These are phyloP conservation scores for Coleophoma crateriformis DNA, from an alignment of 2,329 filamentous ascomycete species.

Conservation along the genomic window DNA sequence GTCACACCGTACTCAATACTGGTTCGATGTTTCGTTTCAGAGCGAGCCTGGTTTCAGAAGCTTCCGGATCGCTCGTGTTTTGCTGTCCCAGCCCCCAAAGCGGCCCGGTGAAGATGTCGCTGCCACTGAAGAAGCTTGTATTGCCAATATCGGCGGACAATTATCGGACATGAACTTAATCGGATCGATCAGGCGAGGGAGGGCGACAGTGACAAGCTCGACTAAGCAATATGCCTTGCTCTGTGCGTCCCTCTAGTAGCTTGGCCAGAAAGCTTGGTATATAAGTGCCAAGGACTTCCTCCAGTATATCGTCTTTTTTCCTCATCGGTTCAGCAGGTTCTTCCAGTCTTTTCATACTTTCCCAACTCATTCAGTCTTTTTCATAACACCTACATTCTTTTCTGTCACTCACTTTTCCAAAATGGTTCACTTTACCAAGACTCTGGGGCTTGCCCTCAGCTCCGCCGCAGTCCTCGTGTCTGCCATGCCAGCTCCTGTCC, in stretches of 20 bases:
- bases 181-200: no score
- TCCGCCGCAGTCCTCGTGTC: constrained; percentile 12
- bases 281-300: neutral
- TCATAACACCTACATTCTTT: constrained; percentile 4
- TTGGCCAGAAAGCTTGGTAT: neutral
- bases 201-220: neutral
- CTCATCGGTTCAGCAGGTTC: constrained; percentile 1
- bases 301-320: constrained; percentile 3
- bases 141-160: neutral
- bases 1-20: no score
- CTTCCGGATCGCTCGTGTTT: no score
- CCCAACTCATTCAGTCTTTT: constrained; percentile 4
- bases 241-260: neutral
- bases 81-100: neutral
- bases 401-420: constrained; percentile 5
- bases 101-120: neutral
- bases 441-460: constrained; percentile 16
- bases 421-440: constrained; percentile 16
- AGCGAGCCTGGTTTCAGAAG: no score
- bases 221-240: neutral
- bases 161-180: neutral
- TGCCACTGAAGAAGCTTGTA: neutral
- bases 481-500: constrained; percentile 10
- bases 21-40: no score
- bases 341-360: constrained; percentile 4